Evolutionary conservation across 306 rosid genomes (phyloP).

Genomic region (Purshia tridentata): DNA sequence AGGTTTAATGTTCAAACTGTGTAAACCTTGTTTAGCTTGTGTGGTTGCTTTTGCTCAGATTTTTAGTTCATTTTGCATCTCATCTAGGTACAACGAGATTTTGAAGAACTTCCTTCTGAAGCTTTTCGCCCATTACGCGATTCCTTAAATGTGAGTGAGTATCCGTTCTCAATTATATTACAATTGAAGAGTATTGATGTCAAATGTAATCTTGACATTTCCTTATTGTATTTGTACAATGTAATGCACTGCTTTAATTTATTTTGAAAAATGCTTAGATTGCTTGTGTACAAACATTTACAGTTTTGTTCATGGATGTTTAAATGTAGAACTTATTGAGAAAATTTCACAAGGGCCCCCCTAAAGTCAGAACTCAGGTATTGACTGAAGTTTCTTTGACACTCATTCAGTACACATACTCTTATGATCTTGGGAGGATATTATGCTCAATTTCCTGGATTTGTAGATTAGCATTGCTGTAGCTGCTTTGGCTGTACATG

Average conservation of each 20-base stretch:
- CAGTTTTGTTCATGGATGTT: slow-evolving; percentile 26
- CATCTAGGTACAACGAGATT: slow-evolving; percentile 86
- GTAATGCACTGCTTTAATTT: background rate
- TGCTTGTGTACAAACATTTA: background rate
- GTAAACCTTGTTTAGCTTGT: slow-evolving; percentile 14
- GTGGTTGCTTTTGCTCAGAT: slow-evolving; percentile 29
- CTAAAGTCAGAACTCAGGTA: slow-evolving; percentile 99
- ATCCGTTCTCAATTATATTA: slow-evolving; percentile 21
- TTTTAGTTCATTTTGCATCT: slow-evolving; percentile 29
- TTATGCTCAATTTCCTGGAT: slow-evolving; percentile 35
- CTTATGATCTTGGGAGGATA: slow-evolving; percentile 16
- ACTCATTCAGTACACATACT: slow-evolving; percentile 9
- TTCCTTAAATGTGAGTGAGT: slow-evolving; percentile 89
- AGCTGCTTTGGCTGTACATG: slow-evolving; percentile 99
- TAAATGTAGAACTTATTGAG: slow-evolving; percentile 76
- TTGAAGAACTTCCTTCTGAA: slow-evolving; percentile 92
- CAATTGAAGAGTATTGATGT: slow-evolving; percentile 13
- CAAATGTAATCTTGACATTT: background rate
- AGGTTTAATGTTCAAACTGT: background rate
- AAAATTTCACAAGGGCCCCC: slow-evolving; percentile 93
- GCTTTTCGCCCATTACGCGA: slow-evolving; percentile 94
- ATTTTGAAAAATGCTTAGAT: background rate
- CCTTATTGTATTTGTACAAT: background rate
- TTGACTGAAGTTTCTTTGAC: slow-evolving; percentile 16
- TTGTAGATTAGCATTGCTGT: slow-evolving; percentile 97